phyloP scores from a whole-genome alignment of 257 asterid genomes.

The Petrea volubilis region DNA sequence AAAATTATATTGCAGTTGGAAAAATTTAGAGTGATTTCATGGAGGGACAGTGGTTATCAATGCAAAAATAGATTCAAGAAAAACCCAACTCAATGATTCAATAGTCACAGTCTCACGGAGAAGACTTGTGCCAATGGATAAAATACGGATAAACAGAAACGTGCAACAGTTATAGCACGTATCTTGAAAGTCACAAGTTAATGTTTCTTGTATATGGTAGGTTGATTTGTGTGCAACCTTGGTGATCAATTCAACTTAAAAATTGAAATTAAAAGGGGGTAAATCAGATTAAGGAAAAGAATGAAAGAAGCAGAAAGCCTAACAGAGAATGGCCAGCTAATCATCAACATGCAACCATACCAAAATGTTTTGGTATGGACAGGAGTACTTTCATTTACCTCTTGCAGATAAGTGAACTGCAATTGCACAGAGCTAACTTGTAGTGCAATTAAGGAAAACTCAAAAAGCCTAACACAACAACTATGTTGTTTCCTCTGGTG shows the following conservation, averaged over 20 bases:
- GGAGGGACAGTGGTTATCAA: background rate
- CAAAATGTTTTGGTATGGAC: background rate
- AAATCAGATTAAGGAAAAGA: background rate
- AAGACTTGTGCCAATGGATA: too few species aligned
- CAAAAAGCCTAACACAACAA: conserved; percentile 15
- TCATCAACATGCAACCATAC: background rate
- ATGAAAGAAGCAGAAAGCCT: background rate
- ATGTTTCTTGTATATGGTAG: too few species aligned
- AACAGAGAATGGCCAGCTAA: background rate
- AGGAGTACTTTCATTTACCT: background rate
- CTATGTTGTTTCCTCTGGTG: background rate
- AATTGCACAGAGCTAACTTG: background rate
- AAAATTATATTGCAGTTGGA: background rate
- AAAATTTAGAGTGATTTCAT: background rate
- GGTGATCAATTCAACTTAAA: too few species aligned
- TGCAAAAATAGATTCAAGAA: background rate
- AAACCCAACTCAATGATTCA: background rate
- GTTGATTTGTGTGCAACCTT: too few species aligned
- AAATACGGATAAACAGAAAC: background rate
- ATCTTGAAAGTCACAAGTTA: too few species aligned
- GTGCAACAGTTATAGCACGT: too few species aligned
- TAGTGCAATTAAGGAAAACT: background rate
- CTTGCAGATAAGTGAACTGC: background rate
- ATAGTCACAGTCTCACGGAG: background rate
- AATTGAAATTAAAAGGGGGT: background rate